Conservation (phyloP, 2,329 filamentous ascomycete species). For the Chrysosporium queenslandicum region DNA sequence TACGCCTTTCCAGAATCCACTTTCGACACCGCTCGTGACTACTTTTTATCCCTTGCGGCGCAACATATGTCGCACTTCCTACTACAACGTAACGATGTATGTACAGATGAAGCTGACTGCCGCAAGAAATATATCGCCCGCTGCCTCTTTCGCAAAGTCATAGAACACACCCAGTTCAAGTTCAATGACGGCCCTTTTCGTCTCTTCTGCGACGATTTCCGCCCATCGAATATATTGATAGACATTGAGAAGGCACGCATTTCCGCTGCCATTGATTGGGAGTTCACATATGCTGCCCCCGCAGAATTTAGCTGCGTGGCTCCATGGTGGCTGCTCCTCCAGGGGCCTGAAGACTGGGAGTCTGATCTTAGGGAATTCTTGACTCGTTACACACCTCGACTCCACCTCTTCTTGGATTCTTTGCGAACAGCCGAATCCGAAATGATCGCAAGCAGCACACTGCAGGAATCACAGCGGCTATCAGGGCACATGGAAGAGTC, state of each 20-base stretch:
- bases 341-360: constrained; percentile 16
- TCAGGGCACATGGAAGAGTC: constrained; percentile 21
- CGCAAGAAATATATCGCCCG: constrained; percentile 38
- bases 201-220: constrained; percentile 26
- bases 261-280: constrained; percentile 23
- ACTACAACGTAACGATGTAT: constrained; percentile 36
- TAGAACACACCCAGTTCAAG: constrained; percentile 16
- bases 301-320: constrained; percentile 17
- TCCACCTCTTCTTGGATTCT: constrained; percentile 19
- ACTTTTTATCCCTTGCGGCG: constrained; percentile 11
- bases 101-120: constrained; percentile 33
- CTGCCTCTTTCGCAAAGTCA: constrained; percentile 33
- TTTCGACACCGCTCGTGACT: constrained; percentile 7
- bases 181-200: constrained; percentile 22
- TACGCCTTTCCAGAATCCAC: not conserved
- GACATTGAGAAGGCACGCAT: constrained; percentile 20
- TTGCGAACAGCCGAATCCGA: constrained; percentile 18
- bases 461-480: constrained; percentile 17
- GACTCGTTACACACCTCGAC: constrained; percentile 19
- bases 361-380: constrained; percentile 21
- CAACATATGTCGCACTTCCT: constrained; percentile 23
- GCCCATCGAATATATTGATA: constrained; percentile 23
- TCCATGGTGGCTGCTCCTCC: constrained; percentile 20
- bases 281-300: constrained; percentile 21
- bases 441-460: no score